Conservation (phyloP, 2,329 filamentous ascomycete genomes). For the Geosmithia flava region DNA sequence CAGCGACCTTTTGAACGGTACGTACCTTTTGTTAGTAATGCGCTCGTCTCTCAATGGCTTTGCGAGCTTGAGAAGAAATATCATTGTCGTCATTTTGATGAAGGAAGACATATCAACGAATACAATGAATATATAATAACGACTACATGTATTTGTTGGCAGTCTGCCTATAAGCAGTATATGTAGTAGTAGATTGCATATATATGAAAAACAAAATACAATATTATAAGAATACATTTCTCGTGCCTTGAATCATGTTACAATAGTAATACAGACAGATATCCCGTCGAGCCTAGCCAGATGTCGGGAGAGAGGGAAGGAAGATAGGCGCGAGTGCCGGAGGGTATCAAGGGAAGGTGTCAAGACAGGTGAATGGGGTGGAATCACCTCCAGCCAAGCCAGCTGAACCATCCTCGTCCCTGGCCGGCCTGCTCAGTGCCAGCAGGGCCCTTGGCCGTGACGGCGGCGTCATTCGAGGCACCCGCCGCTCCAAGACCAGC, state of each 20-base stretch:
- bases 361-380: not conserved
- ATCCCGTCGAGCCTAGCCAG: not conserved
- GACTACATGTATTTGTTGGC: too few relatives aligned
- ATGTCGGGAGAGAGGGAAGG: not conserved
- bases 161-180: too few relatives aligned
- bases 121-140: too few relatives aligned
- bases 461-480: not conserved
- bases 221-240: not conserved
- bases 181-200: too few relatives aligned
- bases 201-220: too few relatives aligned
- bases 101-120: too few relatives aligned
- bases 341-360: not conserved
- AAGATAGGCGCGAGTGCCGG: too few relatives aligned
- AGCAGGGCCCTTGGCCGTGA: not conserved
- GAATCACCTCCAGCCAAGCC: constrained; percentile 1
- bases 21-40: not conserved
- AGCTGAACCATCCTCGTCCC: not conserved
- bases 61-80: not conserved
- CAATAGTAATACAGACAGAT: not conserved
- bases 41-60: not conserved
- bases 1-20: not conserved
- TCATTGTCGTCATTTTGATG: not conserved
- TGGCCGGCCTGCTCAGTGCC: not conserved
- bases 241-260: not conserved
- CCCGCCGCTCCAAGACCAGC: constrained; percentile 21